phyloP scores from a whole-genome alignment of 2,329 filamentous ascomycete genomes.

The Thermomyces lanuginosus region DNA sequence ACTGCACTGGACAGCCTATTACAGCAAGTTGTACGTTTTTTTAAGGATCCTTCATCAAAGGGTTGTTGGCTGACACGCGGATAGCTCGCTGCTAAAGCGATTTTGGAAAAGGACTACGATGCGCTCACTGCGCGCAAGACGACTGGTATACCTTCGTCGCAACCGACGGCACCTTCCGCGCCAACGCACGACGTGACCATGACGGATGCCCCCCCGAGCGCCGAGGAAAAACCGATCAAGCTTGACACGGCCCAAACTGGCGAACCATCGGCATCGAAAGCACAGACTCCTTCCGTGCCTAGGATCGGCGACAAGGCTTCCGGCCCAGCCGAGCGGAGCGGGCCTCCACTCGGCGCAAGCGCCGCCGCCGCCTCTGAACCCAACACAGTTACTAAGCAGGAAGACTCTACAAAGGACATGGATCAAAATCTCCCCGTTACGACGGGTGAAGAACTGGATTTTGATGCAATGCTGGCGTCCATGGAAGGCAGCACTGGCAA shows the following conservation, averaged over 20 bases:
- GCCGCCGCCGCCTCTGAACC: slow-evolving; percentile 8
- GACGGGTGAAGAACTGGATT: slow-evolving; percentile 22
- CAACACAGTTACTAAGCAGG: slow-evolving; percentile 13
- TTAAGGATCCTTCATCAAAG: background rate
- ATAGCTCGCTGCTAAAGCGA: slow-evolving; percentile 28
- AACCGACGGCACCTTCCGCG: background rate
- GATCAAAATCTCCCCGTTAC: slow-evolving; percentile 13
- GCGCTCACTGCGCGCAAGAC: slow-evolving; percentile 18
- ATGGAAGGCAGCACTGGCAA: slow-evolving; percentile 16
- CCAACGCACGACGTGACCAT: slow-evolving; percentile 14
- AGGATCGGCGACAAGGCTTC: background rate
- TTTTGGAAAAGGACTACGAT: slow-evolving; percentile 27
- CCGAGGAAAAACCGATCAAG: slow-evolving; percentile 7
- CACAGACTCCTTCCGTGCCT: background rate
- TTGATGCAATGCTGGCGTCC: slow-evolving; percentile 25
- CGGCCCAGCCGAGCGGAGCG: background rate
- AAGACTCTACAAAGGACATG: slow-evolving; percentile 6
- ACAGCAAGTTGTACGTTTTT: slow-evolving; percentile 25
- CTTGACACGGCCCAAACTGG: too few relatives aligned
- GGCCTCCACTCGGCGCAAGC: slow-evolving; percentile 5
- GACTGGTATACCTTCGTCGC: slow-evolving; percentile 5
- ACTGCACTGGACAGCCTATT: slow-evolving; percentile 24
- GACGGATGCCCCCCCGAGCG: slow-evolving; percentile 11
- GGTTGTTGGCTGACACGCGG: background rate
- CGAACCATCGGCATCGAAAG: too few relatives aligned